phyloP scores from a whole-genome alignment of 2,329 filamentous ascomycete species.

The Fusarium haematococcum region DNA sequence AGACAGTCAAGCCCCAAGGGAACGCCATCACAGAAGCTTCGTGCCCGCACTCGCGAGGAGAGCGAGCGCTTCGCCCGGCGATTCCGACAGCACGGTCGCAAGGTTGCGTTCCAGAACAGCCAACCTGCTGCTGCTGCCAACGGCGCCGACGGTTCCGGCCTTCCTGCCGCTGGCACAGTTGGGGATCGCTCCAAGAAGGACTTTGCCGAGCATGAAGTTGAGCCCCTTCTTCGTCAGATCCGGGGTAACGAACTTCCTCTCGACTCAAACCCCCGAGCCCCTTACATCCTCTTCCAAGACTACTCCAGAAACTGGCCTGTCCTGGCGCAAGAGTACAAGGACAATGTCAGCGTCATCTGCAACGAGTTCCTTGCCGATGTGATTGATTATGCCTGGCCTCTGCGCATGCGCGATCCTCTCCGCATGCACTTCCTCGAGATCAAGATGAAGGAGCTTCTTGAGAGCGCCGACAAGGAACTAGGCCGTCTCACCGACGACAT shows the following conservation, averaged over 20 bases:
- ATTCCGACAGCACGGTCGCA: slow-evolving; percentile 63
- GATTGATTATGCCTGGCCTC: slow-evolving; percentile 63
- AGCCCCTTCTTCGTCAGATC: slow-evolving; percentile 62
- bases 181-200: slow-evolving; percentile 58
- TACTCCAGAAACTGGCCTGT: slow-evolving; percentile 65
- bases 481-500: slow-evolving; percentile 61
- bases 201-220: slow-evolving; percentile 61
- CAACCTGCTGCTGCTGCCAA: slow-evolving; percentile 35
- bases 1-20: slow-evolving; percentile 61
- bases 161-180: slow-evolving; percentile 47
- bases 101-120: slow-evolving; percentile 55
- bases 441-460: slow-evolving; percentile 60
- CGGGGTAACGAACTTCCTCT: slow-evolving; percentile 65
- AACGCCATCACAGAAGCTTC: slow-evolving; percentile 63
- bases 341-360: slow-evolving; percentile 65
- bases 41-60: slow-evolving; percentile 63
- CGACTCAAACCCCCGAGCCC: slow-evolving; percentile 64
- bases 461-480: slow-evolving; percentile 60
- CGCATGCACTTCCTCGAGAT: slow-evolving; percentile 62
- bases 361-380: slow-evolving; percentile 65
- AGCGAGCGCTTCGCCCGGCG: slow-evolving; percentile 62
- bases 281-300: slow-evolving; percentile 66
- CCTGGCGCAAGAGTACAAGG: slow-evolving; percentile 66
- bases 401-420: slow-evolving; percentile 63
- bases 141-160: slow-evolving; percentile 24